phyloP scores from a whole-genome alignment of 208 protist genomes.

The Acanthamoeba pearcei region DNA sequence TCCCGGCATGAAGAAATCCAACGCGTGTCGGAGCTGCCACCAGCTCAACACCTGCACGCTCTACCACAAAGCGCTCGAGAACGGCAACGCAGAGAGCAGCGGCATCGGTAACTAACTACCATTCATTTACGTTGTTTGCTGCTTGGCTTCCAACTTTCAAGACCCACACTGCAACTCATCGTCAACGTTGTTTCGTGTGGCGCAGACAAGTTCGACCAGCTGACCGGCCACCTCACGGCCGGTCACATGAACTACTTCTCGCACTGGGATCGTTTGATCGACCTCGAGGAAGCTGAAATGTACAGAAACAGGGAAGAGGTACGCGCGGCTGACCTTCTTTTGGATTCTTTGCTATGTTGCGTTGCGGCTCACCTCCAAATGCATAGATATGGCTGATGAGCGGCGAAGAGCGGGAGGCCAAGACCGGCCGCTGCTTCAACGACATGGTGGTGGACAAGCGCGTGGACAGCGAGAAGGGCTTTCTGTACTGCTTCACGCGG shows the following conservation, averaged over 20 bases:
- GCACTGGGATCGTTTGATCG: slow-evolving; percentile 68
- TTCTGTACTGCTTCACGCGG: slow-evolving; percentile 62
- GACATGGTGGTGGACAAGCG: slow-evolving; percentile 65
- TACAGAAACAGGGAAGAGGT: slow-evolving; percentile 73
- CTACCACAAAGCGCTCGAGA: slow-evolving; percentile 72
- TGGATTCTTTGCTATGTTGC: neutral
- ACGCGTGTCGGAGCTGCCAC: slow-evolving; percentile 31
- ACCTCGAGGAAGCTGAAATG: slow-evolving; percentile 68
- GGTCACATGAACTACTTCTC: slow-evolving; percentile 69
- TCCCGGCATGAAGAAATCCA: slow-evolving; percentile 40
- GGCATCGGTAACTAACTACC: neutral
- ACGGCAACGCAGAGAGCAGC: slow-evolving; percentile 46
- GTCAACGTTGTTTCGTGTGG: neutral
- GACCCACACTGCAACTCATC: neutral
- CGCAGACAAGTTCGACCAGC: slow-evolving; percentile 33
- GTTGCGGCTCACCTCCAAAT: neutral
- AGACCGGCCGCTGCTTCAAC: slow-evolving; percentile 60
- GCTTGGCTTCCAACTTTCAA: neutral
- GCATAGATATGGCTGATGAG: slow-evolving; percentile 58
- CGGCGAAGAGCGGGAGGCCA: slow-evolving; percentile 47
- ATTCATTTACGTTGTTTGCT: neutral
- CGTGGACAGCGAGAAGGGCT: slow-evolving; percentile 55
- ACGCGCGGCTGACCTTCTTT: neutral
- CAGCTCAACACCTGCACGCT: slow-evolving; percentile 60
- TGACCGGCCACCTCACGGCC: slow-evolving; percentile 44